phyloP scores from a whole-genome alignment of 192 early-diverging fungal species.

The Coemansia sp. region DNA sequence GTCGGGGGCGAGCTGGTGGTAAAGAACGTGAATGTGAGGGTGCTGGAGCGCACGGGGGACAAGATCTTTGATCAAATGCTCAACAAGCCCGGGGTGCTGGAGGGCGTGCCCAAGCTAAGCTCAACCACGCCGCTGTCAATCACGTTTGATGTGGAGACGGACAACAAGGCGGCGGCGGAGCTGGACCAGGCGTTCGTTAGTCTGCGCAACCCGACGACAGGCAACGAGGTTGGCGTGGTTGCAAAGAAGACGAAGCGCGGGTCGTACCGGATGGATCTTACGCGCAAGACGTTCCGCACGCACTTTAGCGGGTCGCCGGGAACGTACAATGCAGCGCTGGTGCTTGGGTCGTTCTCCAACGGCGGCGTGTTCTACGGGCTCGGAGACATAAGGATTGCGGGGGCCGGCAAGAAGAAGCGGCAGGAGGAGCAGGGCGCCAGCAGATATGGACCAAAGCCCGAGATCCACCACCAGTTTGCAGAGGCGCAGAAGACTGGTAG shows the following conservation, averaged over 20 bases:
- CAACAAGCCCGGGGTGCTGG: constrained; percentile 18
- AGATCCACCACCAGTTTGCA: constrained; percentile 50
- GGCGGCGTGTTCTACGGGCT: constrained; percentile 39
- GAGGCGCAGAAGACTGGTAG: constrained; percentile 47
- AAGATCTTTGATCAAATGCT: constrained; percentile 36
- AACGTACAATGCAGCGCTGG: constrained; percentile 32
- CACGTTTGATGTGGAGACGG: constrained; percentile 18
- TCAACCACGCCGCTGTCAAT: constrained; percentile 36
- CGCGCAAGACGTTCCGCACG: constrained; percentile 38
- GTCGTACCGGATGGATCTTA: constrained; percentile 29
- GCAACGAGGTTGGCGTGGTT: constrained; percentile 27
- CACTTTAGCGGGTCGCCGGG: constrained; percentile 27
- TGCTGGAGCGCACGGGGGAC: constrained; percentile 53
- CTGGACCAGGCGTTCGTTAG: constrained; percentile 50
- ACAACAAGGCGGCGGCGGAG: constrained; percentile 5
- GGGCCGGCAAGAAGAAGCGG: constrained; percentile 2
- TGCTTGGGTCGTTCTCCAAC: constrained; percentile 38
- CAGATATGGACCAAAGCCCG: constrained; percentile 24
- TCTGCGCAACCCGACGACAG: constrained; percentile 29
- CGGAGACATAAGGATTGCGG: constrained; percentile 25
- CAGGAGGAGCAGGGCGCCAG: neutral
- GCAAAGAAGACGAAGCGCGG: constrained; percentile 27
- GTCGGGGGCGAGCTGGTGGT: constrained; percentile 14
- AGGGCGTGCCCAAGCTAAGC: constrained; percentile 22
- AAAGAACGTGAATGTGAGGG: constrained; percentile 30